These are phyloP conservation scores for Dendryphion nanum DNA, from an alignment of 2,329 filamentous ascomycete genomes.

Conservation along the genomic window DNA sequence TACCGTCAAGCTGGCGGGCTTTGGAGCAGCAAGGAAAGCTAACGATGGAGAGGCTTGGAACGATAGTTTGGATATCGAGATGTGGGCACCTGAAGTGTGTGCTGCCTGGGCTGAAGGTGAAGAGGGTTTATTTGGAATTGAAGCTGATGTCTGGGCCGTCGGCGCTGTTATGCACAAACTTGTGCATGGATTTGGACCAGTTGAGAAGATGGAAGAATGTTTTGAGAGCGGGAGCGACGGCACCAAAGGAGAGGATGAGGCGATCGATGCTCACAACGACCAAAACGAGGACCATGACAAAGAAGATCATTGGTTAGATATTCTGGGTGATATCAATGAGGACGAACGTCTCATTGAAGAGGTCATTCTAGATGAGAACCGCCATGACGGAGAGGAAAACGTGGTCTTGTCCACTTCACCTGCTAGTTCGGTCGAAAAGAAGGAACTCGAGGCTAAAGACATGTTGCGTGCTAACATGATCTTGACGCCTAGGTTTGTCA, in stretches of 20 bases:
- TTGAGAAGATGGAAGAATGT: constrained; percentile 8
- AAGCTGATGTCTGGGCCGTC: constrained; percentile 25
- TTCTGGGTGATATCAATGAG: too few species aligned
- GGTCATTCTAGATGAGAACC: too few species aligned
- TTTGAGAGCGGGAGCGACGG: constrained; percentile 1
- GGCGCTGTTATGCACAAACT: constrained; percentile 23
- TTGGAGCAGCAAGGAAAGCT: constrained; percentile 64
- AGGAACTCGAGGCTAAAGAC: too few species aligned
- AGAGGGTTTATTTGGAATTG: constrained; percentile 6
- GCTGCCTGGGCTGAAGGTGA: too few species aligned
- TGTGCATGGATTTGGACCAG: constrained; percentile 14
- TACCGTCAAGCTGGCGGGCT: constrained; percentile 66
- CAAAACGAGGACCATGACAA: too few species aligned
- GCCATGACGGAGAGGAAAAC: too few species aligned
- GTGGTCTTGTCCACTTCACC: too few species aligned
- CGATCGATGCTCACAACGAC: too few species aligned
- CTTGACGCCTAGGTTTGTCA: constrained; percentile 8
- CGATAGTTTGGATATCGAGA: not conserved
- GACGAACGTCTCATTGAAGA: too few species aligned
- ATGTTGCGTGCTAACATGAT: too few species aligned
- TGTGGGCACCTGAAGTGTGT: constrained; percentile 23
- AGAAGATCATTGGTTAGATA: too few species aligned
- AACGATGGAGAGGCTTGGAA: constrained; percentile 54
- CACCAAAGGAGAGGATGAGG: not conserved
- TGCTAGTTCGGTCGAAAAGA: too few species aligned